These are phyloP conservation scores for Lizonia empirigonia DNA, from an alignment of 2,329 filamentous ascomycete species.

Conservation along the genomic window DNA sequence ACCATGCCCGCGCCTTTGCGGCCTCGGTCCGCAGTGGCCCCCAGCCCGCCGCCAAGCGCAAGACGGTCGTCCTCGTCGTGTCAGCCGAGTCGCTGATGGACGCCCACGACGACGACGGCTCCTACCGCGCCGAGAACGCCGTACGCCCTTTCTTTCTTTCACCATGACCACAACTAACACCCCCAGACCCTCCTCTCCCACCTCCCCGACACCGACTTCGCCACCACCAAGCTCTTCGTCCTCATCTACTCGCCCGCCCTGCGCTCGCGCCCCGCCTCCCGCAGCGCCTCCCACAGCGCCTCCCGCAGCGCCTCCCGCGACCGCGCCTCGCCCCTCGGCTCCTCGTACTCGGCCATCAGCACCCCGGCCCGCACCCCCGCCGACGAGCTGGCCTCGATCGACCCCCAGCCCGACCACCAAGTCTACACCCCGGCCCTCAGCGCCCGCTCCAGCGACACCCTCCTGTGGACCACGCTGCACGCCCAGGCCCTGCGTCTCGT, in stretches of 20 bases:
- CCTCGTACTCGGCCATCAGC: slow-evolving; percentile 87
- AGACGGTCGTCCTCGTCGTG: slow-evolving; percentile 85
- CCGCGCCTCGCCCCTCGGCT: slow-evolving; percentile 67
- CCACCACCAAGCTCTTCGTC: slow-evolving; percentile 78
- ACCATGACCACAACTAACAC: slow-evolving; percentile 28
- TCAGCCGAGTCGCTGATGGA: slow-evolving; percentile 73
- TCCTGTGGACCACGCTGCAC: slow-evolving; percentile 79
- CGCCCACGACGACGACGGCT: slow-evolving; percentile 60
- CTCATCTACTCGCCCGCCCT: slow-evolving; percentile 86
- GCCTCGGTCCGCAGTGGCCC: slow-evolving; percentile 34
- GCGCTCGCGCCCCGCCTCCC: slow-evolving; percentile 63
- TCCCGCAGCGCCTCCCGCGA: slow-evolving; percentile 36
- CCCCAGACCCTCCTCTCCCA: slow-evolving; percentile 75
- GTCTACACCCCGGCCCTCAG: slow-evolving; percentile 45
- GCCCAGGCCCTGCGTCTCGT: slow-evolving; percentile 79
- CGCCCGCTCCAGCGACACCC: slow-evolving; percentile 45
- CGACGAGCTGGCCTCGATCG: slow-evolving; percentile 59
- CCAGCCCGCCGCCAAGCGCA: slow-evolving; percentile 51
- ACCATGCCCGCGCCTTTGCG: slow-evolving; percentile 42
- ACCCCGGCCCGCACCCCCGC: slow-evolving; percentile 68
- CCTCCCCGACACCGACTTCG: slow-evolving; percentile 77
- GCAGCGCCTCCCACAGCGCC: slow-evolving; percentile 18
- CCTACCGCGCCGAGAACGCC: slow-evolving; percentile 73
- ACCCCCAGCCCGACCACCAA: slow-evolving; percentile 52
- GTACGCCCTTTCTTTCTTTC: slow-evolving; percentile 59